Conservation (phyloP, 2,329 filamentous ascomycete genomes). For the Dactylonectria estremocensis region DNA sequence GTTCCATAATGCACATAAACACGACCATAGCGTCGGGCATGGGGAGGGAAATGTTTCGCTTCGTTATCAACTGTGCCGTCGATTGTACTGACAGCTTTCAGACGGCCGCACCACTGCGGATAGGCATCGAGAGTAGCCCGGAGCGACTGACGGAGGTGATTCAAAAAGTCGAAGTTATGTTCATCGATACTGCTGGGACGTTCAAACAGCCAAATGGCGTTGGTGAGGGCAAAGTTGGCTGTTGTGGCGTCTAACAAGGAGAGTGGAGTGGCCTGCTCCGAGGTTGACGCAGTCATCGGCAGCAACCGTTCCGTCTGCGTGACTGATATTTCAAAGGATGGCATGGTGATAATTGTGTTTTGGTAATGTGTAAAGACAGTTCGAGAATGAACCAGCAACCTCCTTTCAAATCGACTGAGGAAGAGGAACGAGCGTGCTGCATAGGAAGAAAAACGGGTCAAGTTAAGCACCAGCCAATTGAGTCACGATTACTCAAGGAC, state of each 20-base stretch:
- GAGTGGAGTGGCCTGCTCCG: constrained; percentile 20
- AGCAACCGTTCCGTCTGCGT: neutral
- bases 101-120: constrained; percentile 41
- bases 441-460: neutral
- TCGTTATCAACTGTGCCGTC: constrained; percentile 31
- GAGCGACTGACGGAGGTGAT: constrained; percentile 32
- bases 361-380: too few species aligned
- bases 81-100: constrained; percentile 29
- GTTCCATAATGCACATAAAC: constrained; percentile 42
- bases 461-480: neutral
- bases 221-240: constrained; percentile 41
- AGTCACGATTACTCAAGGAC: neutral
- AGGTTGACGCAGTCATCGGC: neutral
- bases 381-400: neutral
- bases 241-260: constrained; percentile 45
- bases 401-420: neutral
- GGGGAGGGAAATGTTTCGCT: constrained; percentile 31
- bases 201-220: constrained; percentile 45
- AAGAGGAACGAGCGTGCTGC: neutral
- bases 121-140: constrained; percentile 33
- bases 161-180: neutral
- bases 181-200: neutral
- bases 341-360: neutral
- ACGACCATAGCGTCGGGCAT: constrained; percentile 42
- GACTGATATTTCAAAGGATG: neutral